Conservation (phyloP, 1,284 basidiomycete species). For the Dichomitus squalens region DNA sequence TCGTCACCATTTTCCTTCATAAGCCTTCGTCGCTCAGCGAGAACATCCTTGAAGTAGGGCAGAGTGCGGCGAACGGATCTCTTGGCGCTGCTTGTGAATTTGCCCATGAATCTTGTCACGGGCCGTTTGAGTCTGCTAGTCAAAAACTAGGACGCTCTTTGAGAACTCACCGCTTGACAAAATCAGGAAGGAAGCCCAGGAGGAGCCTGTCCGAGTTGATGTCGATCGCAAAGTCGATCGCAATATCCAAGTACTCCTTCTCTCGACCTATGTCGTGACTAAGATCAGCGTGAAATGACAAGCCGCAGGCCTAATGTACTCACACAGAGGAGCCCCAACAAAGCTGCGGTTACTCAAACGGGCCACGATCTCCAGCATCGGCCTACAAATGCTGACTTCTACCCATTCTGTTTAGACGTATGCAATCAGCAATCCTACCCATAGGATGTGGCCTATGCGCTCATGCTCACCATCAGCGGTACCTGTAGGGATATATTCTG, state of each 20-base stretch:
- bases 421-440: background rate
- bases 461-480: conserved; percentile 8
- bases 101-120: background rate
- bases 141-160: too few species aligned
- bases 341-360: conserved; percentile 48
- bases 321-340: conserved; percentile 45
- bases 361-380: conserved; percentile 44
- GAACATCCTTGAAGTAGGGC: conserved; percentile 16
- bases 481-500: conserved; percentile 17
- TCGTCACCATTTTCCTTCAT: conserved; percentile 13
- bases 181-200: conserved; percentile 9
- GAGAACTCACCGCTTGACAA: conserved; percentile 1
- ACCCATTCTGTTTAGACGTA: conserved; percentile 9
- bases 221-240: conserved; percentile 15
- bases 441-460: too few species aligned
- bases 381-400: background rate
- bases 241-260: conserved; percentile 15
- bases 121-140: background rate
- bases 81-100: background rate
- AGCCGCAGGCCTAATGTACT: too few species aligned
- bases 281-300: too few species aligned
- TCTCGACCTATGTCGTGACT: too few species aligned
- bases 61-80: background rate
- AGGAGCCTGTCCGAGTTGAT: conserved; percentile 7
- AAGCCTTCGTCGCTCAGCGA: conserved; percentile 22